A percentile compares a stretch with the other conserved stretches of the same genome.
These are phyloP conservation scores for Cryptococcus jaspeensis DNA, from an alignment of 1,284 basidiomycete species.

Conservation along the genomic window DNA sequence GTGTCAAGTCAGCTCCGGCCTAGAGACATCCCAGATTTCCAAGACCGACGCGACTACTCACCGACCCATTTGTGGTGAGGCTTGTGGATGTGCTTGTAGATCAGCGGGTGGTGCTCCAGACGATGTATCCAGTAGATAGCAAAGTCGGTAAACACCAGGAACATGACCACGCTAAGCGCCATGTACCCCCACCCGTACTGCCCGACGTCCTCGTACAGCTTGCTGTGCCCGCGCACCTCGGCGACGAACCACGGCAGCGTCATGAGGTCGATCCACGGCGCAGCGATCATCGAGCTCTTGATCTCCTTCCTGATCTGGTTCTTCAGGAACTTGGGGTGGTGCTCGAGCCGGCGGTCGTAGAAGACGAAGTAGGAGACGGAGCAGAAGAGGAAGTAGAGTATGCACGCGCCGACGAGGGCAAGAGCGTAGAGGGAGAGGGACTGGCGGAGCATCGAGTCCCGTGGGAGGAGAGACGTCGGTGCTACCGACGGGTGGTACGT, in stretches of 20 bases:
- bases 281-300: slow-evolving; percentile 68
- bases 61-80: slow-evolving; percentile 98
- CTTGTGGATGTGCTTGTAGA: slow-evolving; percentile 92
- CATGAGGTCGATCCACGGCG: slow-evolving; percentile 74
- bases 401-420: slow-evolving; percentile 75
- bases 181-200: slow-evolving; percentile 57
- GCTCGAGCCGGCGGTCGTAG: slow-evolving; percentile 96
- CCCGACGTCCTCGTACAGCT: slow-evolving; percentile 72
- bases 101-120: slow-evolving; percentile 76
- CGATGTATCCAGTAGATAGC: slow-evolving; percentile 93
- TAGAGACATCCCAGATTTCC: background rate
- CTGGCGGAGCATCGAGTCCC: slow-evolving; percentile 78
- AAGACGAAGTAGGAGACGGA: slow-evolving; percentile 77
- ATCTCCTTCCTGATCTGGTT: slow-evolving; percentile 84
- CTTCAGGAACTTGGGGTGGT: slow-evolving; percentile 88
- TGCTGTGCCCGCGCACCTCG: slow-evolving; percentile 84
- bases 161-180: slow-evolving; percentile 56
- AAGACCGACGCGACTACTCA: slow-evolving; percentile 54
- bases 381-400: slow-evolving; percentile 85
- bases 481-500: slow-evolving; percentile 20
- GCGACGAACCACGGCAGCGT: slow-evolving; percentile 92
- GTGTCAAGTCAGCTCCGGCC: slow-evolving; percentile 1
- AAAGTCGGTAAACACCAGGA: slow-evolving; percentile 88
- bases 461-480: slow-evolving; percentile 47
- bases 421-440: slow-evolving; percentile 69